Conservation (phyloP, 495 filamentous ascomycete species). For the Penicillium egyptiacum region DNA sequence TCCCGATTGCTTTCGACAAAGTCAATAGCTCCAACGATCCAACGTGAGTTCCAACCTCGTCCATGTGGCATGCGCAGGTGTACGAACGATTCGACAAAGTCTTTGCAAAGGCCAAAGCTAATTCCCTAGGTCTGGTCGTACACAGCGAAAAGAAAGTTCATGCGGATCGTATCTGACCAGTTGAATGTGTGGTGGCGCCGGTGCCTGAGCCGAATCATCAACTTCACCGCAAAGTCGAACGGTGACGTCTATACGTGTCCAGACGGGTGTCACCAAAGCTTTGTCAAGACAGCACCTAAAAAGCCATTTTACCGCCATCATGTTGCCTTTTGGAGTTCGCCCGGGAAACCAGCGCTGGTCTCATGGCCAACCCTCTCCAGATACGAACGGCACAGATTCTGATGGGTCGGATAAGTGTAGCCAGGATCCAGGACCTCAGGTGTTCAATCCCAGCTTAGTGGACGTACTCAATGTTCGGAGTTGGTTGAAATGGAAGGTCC, state of each 20-base stretch:
- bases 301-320: background rate
- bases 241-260: background rate
- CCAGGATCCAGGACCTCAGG: background rate
- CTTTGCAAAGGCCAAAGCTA: background rate
- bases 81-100: background rate
- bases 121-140: background rate
- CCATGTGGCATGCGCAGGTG: background rate
- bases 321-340: conserved; percentile 9
- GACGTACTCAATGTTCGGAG: conserved; percentile 41
- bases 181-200: background rate
- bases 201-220: background rate
- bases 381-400: background rate
- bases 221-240: background rate
- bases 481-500: conserved; percentile 41
- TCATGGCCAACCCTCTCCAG: background rate
- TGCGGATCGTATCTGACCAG: background rate
- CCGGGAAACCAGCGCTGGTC: background rate
- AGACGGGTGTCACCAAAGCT: conserved; percentile 2
- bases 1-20: background rate
- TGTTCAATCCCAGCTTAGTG: conserved; percentile 30
- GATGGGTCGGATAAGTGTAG: background rate
- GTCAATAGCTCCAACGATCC: background rate
- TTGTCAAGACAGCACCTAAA: background rate
- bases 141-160: background rate
- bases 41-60: background rate